Evolutionary conservation across 2,329 filamentous ascomycete species (phyloP), one percentile per base, ranked within the genome.

Genomic region (Monilinia laxa): DNA sequence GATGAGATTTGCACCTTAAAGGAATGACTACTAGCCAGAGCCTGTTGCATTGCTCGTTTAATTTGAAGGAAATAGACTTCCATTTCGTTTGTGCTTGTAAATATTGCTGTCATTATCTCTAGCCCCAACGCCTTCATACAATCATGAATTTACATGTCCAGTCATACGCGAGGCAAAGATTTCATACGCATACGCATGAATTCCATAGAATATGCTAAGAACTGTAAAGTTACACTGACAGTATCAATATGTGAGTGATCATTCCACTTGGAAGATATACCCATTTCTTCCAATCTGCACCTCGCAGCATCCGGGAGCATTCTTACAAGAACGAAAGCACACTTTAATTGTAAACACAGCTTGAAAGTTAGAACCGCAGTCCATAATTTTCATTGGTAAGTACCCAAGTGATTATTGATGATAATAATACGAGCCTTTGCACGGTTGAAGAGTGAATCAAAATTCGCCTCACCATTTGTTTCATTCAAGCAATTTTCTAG

Each of bases 401-500:
- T 18, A 11, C 12, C 20, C 12, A 6, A 18, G 10, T 51, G n/a
- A 3, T 31, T 35, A 7, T n/a, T 7, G 31, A 49, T 23, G 16
- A 31, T 18, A 11, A 31, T 23, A 23, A 25, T 16, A 18, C 35
- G 47, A 59, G 45, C 45, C 18, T 42, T 45, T n/a, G 54, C 54
- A 60, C 55, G 49, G 42, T 28, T 52, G 51, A 18, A 59, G 25
- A 35, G 28, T 59, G 63, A 65, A 65, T 42, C 63, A 60, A 28
- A 52, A 51, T 31, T 52, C 47, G 55, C 55, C 35, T n/a, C 63
- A 65, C 55, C 45, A 65, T 20, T 60, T 51, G 63, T 65, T 65
- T 65, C 63, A 60, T 28, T 11, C 31, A 35, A 28, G 25, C 52
- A 45, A 3, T 11, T 25, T 12, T n/a, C 40, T 45, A n/a, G 2